Evolutionary conservation across 2,329 filamentous ascomycete species (phyloP).

Genomic region (Coniochaeta ligniaria): DNA sequence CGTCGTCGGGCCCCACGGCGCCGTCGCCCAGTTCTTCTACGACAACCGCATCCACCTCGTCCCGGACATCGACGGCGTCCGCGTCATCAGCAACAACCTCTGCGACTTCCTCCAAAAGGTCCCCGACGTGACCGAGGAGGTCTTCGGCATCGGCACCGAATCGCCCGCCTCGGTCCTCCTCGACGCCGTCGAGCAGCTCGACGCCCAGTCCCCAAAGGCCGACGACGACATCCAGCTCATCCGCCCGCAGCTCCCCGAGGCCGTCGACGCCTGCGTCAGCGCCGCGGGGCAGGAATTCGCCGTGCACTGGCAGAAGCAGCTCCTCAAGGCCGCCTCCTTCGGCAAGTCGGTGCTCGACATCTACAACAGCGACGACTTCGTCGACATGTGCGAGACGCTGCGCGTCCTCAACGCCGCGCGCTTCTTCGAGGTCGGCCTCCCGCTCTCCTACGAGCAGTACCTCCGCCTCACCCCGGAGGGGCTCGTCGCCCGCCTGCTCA

Average conservation of each 20-base stretch:
- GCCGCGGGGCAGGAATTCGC: slow-evolving; percentile 91
- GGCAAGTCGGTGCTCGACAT: slow-evolving; percentile 96
- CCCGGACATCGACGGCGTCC: slow-evolving; percentile 71
- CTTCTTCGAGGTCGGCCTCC: slow-evolving; percentile 84
- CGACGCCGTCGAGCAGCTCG: slow-evolving; percentile 85
- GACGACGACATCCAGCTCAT: slow-evolving; percentile 98
- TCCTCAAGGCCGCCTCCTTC: slow-evolving; percentile 94
- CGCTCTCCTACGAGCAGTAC: slow-evolving; percentile 90
- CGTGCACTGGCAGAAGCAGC: slow-evolving; percentile 85
- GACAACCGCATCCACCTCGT: slow-evolving; percentile 79
- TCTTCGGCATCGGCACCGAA: slow-evolving; percentile 82
- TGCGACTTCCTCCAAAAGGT: slow-evolving; percentile 98
- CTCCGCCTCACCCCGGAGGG: slow-evolving; percentile 83
- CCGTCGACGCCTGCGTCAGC: slow-evolving; percentile 88
- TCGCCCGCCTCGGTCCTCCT: slow-evolving; percentile 88
- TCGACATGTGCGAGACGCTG: slow-evolving; percentile 93
- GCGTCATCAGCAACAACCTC: slow-evolving; percentile 84
- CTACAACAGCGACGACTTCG: slow-evolving; percentile 97
- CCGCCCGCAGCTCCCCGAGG: slow-evolving; percentile 76
- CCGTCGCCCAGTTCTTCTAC: slow-evolving; percentile 75
- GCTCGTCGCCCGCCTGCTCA: slow-evolving; percentile 78
- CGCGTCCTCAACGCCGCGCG: slow-evolving; percentile 88
- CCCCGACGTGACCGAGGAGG: slow-evolving; percentile 75
- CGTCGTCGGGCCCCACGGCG: slow-evolving; percentile 77
- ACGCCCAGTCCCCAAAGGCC: slow-evolving; percentile 90